Conservation (phyloP, 208 protist genomes). For the Leptomonas pyrrhocoris region DNA sequence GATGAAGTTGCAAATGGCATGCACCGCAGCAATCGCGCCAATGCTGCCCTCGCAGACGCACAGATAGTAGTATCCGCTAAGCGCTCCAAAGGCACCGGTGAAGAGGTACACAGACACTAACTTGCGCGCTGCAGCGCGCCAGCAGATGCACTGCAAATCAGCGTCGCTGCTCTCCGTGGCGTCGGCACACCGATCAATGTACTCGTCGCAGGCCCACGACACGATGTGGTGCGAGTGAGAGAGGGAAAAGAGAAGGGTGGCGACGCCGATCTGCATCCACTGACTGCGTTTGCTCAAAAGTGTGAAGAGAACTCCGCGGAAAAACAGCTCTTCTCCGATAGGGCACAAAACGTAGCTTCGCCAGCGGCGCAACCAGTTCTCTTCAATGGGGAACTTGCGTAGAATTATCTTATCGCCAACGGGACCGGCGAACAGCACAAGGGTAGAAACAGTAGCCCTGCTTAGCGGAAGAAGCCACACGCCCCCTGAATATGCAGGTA, state of each 20-base stretch:
- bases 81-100: constrained; percentile 56
- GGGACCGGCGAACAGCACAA: constrained; percentile 52
- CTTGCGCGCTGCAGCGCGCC: constrained; percentile 17
- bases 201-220: constrained; percentile 37
- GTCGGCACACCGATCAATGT: constrained; percentile 5
- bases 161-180: neutral
- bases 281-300: constrained; percentile 36
- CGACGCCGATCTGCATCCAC: constrained; percentile 36
- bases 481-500: neutral
- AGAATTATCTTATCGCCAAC: constrained; percentile 28
- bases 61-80: constrained; percentile 65
- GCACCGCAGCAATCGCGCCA: constrained; percentile 41
- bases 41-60: constrained; percentile 48
- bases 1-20: constrained; percentile 73
- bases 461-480: constrained; percentile 7
- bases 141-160: constrained; percentile 25
- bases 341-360: constrained; percentile 65
- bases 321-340: constrained; percentile 79
- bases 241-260: constrained; percentile 62
- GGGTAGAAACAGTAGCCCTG: constrained; percentile 27
- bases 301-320: constrained; percentile 65
- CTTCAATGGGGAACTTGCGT: neutral
- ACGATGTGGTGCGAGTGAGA: constrained; percentile 71
- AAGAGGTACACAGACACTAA: constrained; percentile 28
- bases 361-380: constrained; percentile 27